phyloP scores from a whole-genome alignment of 164 flowering plant genomes.

The Chimonanthus salicifolius region DNA sequence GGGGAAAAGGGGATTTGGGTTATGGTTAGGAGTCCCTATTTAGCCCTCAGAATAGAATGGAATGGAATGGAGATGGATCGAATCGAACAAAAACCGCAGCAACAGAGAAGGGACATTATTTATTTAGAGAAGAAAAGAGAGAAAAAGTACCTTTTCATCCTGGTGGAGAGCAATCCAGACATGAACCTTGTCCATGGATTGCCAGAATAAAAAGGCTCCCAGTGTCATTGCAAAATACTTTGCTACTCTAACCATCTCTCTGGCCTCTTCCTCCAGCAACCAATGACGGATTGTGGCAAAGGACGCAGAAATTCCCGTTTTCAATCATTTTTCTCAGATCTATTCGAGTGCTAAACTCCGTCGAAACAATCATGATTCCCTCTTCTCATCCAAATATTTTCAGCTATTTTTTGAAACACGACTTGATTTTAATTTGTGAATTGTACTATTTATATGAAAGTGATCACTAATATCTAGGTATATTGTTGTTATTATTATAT shows the following conservation, averaged over 20 bases:
- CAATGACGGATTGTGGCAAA: no score
- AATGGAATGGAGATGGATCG: neutral
- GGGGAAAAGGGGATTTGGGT: neutral
- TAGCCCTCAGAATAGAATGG: neutral
- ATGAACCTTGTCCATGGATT: conserved; percentile 76
- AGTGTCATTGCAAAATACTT: conserved; percentile 72
- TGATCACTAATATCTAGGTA: no score
- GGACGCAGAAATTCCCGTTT: no score
- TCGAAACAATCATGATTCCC: no score
- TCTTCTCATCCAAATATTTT: no score
- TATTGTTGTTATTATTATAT: no score
- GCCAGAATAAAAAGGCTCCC: conserved; percentile 80
- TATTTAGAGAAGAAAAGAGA: neutral
- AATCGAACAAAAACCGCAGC: neutral
- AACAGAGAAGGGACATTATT: no score
- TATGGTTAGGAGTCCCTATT: neutral
- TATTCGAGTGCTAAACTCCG: no score
- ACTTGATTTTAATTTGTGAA: no score
- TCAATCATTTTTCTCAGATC: no score
- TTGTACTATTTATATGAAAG: no score
- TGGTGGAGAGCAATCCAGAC: conserved; percentile 93
- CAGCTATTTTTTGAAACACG: no score
- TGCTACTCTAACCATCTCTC: conserved; percentile 61
- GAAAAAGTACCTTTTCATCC: conserved; percentile 66
- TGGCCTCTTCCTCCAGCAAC: neutral